These are phyloP conservation scores for Myxozyma geophila DNA, from an alignment of 805 yeast species.

Conservation along the genomic window DNA sequence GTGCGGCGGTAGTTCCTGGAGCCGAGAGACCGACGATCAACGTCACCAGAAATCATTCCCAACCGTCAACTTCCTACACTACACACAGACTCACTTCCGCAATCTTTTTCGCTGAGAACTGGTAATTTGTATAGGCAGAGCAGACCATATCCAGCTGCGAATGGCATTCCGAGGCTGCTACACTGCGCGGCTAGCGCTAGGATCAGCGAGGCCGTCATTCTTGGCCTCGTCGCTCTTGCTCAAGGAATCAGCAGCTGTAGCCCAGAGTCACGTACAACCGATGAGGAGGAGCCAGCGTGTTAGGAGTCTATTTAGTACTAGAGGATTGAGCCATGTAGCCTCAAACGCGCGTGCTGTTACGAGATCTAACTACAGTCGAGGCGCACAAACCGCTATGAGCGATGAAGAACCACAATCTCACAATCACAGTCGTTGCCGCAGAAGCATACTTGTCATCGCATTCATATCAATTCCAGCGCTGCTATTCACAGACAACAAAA, in stretches of 20 bases:
- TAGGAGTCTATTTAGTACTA: background rate
- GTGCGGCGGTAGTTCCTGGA: background rate
- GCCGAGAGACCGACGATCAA: constrained; percentile 1
- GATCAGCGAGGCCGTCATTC: constrained; percentile 2
- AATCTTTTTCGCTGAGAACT: background rate
- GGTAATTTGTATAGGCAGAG: background rate
- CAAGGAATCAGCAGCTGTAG: background rate
- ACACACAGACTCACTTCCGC: background rate
- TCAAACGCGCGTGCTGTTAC: too few species aligned
- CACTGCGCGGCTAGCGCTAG: background rate
- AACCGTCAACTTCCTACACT: background rate
- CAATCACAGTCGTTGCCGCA: background rate
- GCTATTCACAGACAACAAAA: background rate
- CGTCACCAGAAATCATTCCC: background rate
- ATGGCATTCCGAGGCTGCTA: constrained; percentile 7
- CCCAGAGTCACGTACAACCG: background rate
- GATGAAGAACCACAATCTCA: background rate
- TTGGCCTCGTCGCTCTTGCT: background rate
- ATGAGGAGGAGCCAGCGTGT: background rate
- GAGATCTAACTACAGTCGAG: too few species aligned
- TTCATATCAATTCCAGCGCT: constrained; percentile 5
- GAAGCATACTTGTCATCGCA: background rate
- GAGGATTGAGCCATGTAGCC: background rate
- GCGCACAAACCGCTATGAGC: background rate
- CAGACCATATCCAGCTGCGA: background rate